phyloP scores from a whole-genome alignment of 2,329 filamentous ascomycete species.

The Elsinoe necatrix region DNA sequence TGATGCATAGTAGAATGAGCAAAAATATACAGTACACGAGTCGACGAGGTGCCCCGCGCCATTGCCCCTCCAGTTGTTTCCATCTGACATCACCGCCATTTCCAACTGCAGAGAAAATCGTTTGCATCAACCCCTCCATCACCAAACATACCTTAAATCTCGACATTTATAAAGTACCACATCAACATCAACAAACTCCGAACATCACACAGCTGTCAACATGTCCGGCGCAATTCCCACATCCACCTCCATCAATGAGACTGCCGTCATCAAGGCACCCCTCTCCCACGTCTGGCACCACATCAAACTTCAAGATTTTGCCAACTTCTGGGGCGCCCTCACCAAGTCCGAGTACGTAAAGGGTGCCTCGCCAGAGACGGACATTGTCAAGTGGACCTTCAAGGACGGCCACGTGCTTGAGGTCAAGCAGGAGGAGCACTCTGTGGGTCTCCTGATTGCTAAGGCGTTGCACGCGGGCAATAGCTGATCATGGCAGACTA shows the following conservation, averaged over 20 bases:
- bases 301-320: slow-evolving; percentile 64
- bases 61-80: neutral
- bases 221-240: slow-evolving; percentile 47
- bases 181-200: too few relatives aligned
- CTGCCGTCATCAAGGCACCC: slow-evolving; percentile 56
- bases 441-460: slow-evolving; percentile 38
- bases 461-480: neutral
- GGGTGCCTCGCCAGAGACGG: slow-evolving; percentile 52
- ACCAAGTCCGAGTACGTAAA: slow-evolving; percentile 55
- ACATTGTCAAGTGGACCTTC: slow-evolving; percentile 62
- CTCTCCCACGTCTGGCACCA: slow-evolving; percentile 63
- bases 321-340: slow-evolving; percentile 58
- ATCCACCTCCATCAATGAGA: slow-evolving; percentile 57
- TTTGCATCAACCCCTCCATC: too few relatives aligned
- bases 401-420: slow-evolving; percentile 60
- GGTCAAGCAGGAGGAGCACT: slow-evolving; percentile 70
- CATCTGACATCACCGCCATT: slow-evolving; percentile 10
- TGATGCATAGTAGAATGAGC: too few relatives aligned
- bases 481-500: slow-evolving; percentile 39
- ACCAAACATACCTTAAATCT: too few relatives aligned
- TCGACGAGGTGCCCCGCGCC: too few relatives aligned
- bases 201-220: neutral
- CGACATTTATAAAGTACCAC: too few relatives aligned
- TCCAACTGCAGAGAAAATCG: neutral
- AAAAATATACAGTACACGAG: too few relatives aligned